These are phyloP conservation scores for Sarcodon aspratus DNA, from an alignment of 768 basidiomycete species.

Conservation along the genomic window DNA sequence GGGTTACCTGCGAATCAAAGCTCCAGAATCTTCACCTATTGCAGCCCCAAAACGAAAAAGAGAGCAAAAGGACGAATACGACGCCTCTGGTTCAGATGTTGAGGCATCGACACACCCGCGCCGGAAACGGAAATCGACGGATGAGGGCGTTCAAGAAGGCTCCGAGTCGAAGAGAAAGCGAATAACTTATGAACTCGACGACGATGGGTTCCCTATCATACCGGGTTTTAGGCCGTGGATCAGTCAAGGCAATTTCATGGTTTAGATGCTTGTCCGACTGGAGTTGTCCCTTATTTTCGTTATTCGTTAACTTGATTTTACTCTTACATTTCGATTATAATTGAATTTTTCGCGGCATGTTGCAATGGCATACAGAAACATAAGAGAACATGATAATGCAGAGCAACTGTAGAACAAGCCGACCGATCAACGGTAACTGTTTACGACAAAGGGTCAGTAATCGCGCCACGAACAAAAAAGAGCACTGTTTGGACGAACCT, in stretches of 20 bases:
- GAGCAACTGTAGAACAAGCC: slow-evolving; percentile 21
- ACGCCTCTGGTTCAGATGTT: too few relatives aligned
- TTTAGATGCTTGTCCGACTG: background rate
- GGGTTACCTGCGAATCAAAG: background rate
- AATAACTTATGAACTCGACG: background rate
- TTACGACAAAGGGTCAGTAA: background rate
- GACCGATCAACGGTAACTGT: slow-evolving; percentile 68
- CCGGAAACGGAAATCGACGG: too few relatives aligned
- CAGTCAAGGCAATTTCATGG: background rate
- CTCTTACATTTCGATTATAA: background rate
- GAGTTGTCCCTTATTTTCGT: slow-evolving; percentile 4
- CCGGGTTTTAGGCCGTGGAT: background rate
- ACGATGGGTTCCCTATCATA: background rate
- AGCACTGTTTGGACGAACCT: slow-evolving; percentile 37
- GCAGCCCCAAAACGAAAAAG: too few relatives aligned
- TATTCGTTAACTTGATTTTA: background rate
- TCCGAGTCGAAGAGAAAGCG: background rate
- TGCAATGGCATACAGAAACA: slow-evolving; percentile 24
- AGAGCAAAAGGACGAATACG: too few relatives aligned
- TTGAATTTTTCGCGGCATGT: slow-evolving; percentile 17
- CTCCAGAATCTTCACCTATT: too few relatives aligned
- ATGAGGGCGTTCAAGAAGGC: too few relatives aligned
- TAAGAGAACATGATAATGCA: slow-evolving; percentile 34
- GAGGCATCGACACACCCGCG: too few relatives aligned
- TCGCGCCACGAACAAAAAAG: background rate